Base-by-base conservation (phyloP, 2,329 filamentous ascomycete species). In the Daldinia sp. region DNA sequence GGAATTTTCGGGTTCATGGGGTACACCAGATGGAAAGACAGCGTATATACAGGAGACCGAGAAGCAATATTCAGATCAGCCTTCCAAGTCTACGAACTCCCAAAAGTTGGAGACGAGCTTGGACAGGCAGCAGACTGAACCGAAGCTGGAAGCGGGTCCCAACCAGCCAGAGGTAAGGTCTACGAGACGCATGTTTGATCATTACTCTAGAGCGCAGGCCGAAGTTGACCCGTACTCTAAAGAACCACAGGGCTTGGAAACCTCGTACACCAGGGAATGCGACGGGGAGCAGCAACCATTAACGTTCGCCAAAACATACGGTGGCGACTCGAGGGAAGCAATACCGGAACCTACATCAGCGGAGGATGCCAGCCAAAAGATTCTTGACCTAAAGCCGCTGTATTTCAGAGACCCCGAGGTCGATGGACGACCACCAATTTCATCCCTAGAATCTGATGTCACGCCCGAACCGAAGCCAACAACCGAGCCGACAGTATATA, bases 401-500 rank as follows among this genome's bases (percentile, higher is more conserved):
- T 74, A 73, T 28, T 56, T 72, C 26, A 72, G 76, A 69, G 76
- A 78, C 58, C 75, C 76, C 2, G 76, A 78, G 62, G 61, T 78
- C 35, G 76, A 78, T 63, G 76, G 75, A 35, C 48, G 71, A 55
- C 71, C 69, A 15, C 51, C 55, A 41, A 23, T 37, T 23, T 44
- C 53, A 28, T 54, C 63, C 4, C 59, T 54, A 3, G 58, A 64
- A 50, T 60, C 71, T 9, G 26, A 69, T 18, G 30, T 63, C 12
- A 57, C 64, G 28, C 23, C 69, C 41, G 64, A 75, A 41, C 63
- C 75, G 37, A 74, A 65, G 3, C 58, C 50, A 55, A 63, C 46
- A 10, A 56, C 72, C 7, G 69, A 76, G 18, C 73, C 74, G 15
- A 76, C 74, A 5, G 63, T 86, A 2, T 92, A 92, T 82, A 92